A percentile compares a stretch with the other conserved stretches of the same genome.
phyloP scores from a whole-genome alignment of 805 yeast genomes.

The Isabelozyma gotoi region DNA sequence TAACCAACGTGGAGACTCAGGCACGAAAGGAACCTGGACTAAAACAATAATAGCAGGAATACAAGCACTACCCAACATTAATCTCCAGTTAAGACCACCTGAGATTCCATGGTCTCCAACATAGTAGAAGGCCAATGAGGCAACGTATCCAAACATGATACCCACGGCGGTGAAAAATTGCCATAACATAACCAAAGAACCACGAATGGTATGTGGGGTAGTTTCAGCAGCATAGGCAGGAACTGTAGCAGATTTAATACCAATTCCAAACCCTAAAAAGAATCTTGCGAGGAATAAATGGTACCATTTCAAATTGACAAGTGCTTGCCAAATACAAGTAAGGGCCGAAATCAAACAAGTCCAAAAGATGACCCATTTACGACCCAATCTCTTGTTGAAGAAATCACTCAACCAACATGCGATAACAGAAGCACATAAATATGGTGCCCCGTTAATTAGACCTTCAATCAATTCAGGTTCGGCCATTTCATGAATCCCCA shows the following conservation, averaged over 20 bases:
- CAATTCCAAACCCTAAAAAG: constrained; percentile 61
- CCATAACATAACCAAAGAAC: constrained; percentile 70
- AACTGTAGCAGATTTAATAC: constrained; percentile 65
- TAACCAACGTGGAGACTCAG: constrained; percentile 73
- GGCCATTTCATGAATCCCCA: constrained; percentile 45
- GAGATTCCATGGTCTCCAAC: constrained; percentile 48
- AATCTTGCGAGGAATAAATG: constrained; percentile 58
- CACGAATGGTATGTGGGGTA: constrained; percentile 57
- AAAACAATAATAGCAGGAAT: constrained; percentile 56
- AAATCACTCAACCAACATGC: constrained; percentile 63
- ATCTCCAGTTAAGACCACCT: constrained; percentile 55
- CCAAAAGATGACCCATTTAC: constrained; percentile 60
- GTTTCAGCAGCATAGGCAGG: constrained; percentile 69
- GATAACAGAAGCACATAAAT: constrained; percentile 54
- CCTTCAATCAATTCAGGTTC: constrained; percentile 60
- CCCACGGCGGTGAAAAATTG: constrained; percentile 78
- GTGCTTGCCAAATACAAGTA: constrained; percentile 70
- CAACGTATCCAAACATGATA: constrained; percentile 63
- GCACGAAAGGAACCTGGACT: constrained; percentile 51
- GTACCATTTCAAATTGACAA: constrained; percentile 59
- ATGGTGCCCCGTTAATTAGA: constrained; percentile 64
- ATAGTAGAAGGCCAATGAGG: constrained; percentile 57
- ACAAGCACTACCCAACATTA: constrained; percentile 65
- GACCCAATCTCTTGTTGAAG: constrained; percentile 52
- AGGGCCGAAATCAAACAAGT: constrained; percentile 58